phyloP scores from a whole-genome alignment of 2,329 filamentous ascomycete species.

The Knufia fluminis region DNA sequence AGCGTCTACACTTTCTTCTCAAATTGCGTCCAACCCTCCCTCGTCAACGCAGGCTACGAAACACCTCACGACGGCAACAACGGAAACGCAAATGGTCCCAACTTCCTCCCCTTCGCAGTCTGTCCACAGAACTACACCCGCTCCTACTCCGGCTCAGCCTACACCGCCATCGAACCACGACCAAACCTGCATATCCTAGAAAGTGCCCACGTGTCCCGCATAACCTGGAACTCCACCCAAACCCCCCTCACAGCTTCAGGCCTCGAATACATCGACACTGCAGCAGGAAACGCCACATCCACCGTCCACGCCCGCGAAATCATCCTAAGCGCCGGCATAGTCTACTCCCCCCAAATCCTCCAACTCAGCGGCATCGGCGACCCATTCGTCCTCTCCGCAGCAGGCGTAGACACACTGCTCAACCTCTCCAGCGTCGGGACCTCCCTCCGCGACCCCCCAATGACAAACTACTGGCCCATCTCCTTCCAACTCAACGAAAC shows the following conservation, averaged over 20 bases:
- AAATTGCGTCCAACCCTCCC: neutral
- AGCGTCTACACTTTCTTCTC: neutral
- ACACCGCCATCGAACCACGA: neutral
- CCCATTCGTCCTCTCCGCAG: constrained; percentile 27
- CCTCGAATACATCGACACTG: neutral
- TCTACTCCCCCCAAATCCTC: constrained; percentile 38
- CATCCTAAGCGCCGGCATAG: constrained; percentile 35
- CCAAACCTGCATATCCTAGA: neutral
- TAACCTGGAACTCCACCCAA: neutral
- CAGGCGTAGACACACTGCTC: constrained; percentile 34
- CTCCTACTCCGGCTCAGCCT: neutral
- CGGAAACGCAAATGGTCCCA: neutral
- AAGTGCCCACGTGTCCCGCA: neutral
- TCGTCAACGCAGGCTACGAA: neutral
- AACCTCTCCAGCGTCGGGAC: constrained; percentile 43
- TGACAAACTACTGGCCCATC: constrained; percentile 2
- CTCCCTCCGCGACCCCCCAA: constrained; percentile 26
- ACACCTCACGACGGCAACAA: constrained; percentile 1
- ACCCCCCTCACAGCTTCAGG: neutral
- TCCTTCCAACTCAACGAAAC: constrained; percentile 2
- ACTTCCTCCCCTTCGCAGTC: neutral
- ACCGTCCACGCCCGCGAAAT: constrained; percentile 28
- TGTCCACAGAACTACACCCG: neutral
- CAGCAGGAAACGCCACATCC: neutral
- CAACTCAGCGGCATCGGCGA: constrained; percentile 44